Percentiles rank a stretch among this genome's conserved stretches.
These are phyloP conservation scores for Stenogyne calaminthoides DNA, from an alignment of 305 asterid species.

Conservation along the genomic window DNA sequence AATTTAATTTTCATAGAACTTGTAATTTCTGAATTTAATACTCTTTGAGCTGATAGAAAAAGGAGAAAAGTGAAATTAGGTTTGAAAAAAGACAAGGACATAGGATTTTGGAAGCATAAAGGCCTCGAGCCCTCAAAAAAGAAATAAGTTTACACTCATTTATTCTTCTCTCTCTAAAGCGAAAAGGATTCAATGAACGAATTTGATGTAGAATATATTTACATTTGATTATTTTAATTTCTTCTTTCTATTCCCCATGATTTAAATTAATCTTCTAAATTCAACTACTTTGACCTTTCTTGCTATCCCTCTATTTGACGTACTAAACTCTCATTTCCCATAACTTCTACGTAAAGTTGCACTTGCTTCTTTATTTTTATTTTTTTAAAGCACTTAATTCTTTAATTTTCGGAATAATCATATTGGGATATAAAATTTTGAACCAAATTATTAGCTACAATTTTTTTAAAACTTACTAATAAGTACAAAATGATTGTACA, in stretches of 20 bases:
- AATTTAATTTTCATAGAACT: background rate
- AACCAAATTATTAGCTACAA: too few species aligned
- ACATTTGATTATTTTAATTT: background rate
- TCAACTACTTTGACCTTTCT: conserved; percentile 25
- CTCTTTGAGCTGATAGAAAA: background rate
- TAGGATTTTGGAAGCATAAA: conserved; percentile 40
- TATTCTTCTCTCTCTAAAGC: conserved; percentile 23
- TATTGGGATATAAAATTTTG: too few species aligned
- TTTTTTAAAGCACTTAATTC: too few species aligned
- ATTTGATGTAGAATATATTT: background rate
- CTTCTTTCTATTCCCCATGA: background rate
- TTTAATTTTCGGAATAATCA: too few species aligned
- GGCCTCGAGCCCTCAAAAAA: conserved; percentile 57
- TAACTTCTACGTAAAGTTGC: conserved; percentile 23
- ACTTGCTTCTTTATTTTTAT: too few species aligned
- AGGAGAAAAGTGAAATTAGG: background rate
- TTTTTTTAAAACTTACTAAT: too few species aligned
- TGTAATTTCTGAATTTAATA: background rate
- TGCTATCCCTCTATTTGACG: conserved; percentile 12
- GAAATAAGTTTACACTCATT: conserved; percentile 14
- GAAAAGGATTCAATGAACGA: conserved; percentile 25
- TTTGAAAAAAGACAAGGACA: background rate
- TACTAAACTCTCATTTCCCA: conserved; percentile 27
- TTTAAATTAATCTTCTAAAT: conserved; percentile 14
- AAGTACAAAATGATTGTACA: too few species aligned